Evolutionary conservation across 345 rosid species (phyloP), one percentile per base, ranked within the genome.

Genomic region (Citrus unshiu): DNA sequence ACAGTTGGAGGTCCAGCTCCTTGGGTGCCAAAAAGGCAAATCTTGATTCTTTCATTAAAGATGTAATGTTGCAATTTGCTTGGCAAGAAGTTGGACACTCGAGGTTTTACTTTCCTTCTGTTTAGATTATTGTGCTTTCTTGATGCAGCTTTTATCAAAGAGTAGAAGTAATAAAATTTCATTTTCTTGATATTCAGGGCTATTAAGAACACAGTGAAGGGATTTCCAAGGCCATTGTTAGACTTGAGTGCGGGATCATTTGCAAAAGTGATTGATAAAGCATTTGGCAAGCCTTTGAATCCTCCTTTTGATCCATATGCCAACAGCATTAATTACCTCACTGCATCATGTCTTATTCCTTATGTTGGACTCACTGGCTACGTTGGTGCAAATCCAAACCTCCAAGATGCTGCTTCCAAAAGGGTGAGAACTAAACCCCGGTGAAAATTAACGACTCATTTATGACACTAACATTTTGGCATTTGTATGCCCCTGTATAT

Each of bases 41-140:
- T 14, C 91, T 93, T 61, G 92, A 91, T 76, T 72, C 83, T 56
- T 68, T 87, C 25, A 89, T 86, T 7, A 84, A 81, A 51, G 94
- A 91, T 82, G 25, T 93, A 35, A 78, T 96, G 82, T 61, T 77
- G 71, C 99, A 96, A 67, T 96, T 96, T 81, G 97, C 90, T 51
- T 85, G 86, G 87, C 97, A 94, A 89, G 97, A 96, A 86, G 91
- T 96, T 54, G 99, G 97, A n/a, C 98, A 96, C 81, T 66, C 91
- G 84, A 91, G 92, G 97, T 91, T 43, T 3, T 25, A 9, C 16
- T 37, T 63, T 37, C 4, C 21, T 68, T 30, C 39, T 49, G 7
- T 43, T 46, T 46, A 46, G 51, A 12, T 70, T 29, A 18, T 27
- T 3, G 10, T 35, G 22, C 39, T 29, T 67, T 35, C 51, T 12